Evolutionary conservation across 2,329 filamentous ascomycete species (phyloP), one percentile per base, ranked within the genome.

Genomic region (Talaromyces amestolkiae): DNA sequence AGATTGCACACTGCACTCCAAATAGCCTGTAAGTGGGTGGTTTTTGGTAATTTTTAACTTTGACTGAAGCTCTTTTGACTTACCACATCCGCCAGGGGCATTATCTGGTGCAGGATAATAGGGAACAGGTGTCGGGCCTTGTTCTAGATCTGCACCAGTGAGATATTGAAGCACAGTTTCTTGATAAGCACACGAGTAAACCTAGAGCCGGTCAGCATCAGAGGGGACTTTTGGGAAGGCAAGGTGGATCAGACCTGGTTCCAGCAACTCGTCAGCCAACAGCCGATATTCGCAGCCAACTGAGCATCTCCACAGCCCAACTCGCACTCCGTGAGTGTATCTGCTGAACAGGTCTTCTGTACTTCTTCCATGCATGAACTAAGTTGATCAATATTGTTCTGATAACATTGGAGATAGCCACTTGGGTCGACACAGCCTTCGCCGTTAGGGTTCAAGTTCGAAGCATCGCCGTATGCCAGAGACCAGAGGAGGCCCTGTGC

Each of bases 361-460:
- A 19, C 22, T 8, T 41, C 13, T 24, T 15, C 35, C 54, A 58
- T 39, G 35, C 54, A 58, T 17, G 35, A 39, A 27, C 3, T n/a
- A 33, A 66, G 56, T 15, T 37, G 22, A n/a, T 66, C 47, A 17
- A n/a, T 45, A 56, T 66, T 66, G 10, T 61, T 39, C 13, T 61
- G n/a, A 33, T 66, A 66, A 41, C 65, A 66, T n/a, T 66, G 61
- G 15, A 66, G 65, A 66, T 66, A 66, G 27, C 61, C 65, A 56
- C 62, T 66, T 45, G 61, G 65, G 41, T 66, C 65, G 35, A 66
- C 65, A 58, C 65, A 66, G 17, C 65, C 65, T 13, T 66, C n/a
- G 31, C 65, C 65, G 13, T 39, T 56, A n/a, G 65, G 65, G 19
- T 66, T 66, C 43, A 65, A 41, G 37, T 66, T 66, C 37, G 65